phyloP scores from a whole-genome alignment of 768 basidiomycete genomes.

The Kwoniella bestiolae region DNA sequence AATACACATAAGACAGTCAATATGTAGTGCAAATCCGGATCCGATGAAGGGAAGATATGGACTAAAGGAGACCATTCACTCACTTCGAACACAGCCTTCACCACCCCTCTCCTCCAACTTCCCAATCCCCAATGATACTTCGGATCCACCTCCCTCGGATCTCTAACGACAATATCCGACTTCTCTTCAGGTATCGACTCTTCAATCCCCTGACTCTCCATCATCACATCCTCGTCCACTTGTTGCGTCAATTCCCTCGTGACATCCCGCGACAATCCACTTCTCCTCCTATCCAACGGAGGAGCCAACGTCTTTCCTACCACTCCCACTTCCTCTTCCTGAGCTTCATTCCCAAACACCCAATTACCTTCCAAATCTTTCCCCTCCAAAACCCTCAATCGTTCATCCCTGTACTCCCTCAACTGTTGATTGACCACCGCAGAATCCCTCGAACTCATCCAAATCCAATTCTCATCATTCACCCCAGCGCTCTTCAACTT shows the following conservation, averaged over 20 bases:
- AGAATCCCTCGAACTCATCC: slow-evolving; percentile 70
- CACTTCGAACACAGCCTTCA: slow-evolving; percentile 51
- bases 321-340: neutral
- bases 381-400: slow-evolving; percentile 40
- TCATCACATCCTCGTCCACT: slow-evolving; percentile 19
- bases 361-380: slow-evolving; percentile 30
- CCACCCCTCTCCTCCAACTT: slow-evolving; percentile 36
- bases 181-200: neutral
- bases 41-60: neutral
- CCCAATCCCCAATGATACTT: slow-evolving; percentile 34
- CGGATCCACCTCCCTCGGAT: slow-evolving; percentile 20
- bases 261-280: slow-evolving; percentile 39
- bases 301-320: slow-evolving; percentile 16
- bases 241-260: slow-evolving; percentile 18
- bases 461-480: slow-evolving; percentile 91
- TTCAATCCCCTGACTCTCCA: slow-evolving; percentile 11
- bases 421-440: slow-evolving; percentile 64
- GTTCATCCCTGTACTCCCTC: slow-evolving; percentile 49
- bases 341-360: slow-evolving; percentile 31
- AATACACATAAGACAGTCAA: neutral
- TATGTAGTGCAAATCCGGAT: neutral
- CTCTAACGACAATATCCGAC: slow-evolving; percentile 37
- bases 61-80: slow-evolving; percentile 1
- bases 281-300: slow-evolving; percentile 28
- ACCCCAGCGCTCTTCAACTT: slow-evolving; percentile 78